Evolutionary conservation across 257 asterid genomes (phyloP), one percentile per base, ranked within the genome.

Genomic region (Cynanchum wilfordii): DNA sequence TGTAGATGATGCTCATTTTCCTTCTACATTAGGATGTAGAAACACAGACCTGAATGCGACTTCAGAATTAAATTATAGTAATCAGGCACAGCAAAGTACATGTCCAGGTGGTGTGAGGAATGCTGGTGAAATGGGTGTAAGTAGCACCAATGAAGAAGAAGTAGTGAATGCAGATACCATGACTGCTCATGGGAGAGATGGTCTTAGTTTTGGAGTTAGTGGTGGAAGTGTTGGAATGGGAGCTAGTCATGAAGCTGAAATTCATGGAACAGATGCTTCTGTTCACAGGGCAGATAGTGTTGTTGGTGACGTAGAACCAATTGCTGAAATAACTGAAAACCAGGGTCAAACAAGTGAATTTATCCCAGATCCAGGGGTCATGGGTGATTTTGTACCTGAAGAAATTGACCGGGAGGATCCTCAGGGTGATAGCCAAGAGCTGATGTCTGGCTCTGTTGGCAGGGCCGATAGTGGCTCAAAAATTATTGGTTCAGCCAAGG

Each of bases 231-330:
- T 95, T 59, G 98, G 99, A 60, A 92, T 95, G 98, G 99, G 99
- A 78, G 99, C 99, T 60, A 92, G 99, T 87, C 98, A 95, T 87
- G 99, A 95, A 89, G 99, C 99, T 82, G 99, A 95, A 83, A 92
- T 95, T 73, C 98, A 95, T 66, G 98, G 99, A 58, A 81, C 81
- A 64, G 93, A 81, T 78, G 89, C 89, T 66, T 88, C 90, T 79
- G 77, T 90, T 70, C 86, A 90, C 62, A 86, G 99, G 88, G 79
- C 88, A 54, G 94, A 90, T 79, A 92, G 97, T 70, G 84, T 87
- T 50, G 89, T 87, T 27, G 98, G 96, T 80, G 98, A 92, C 77
- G 96, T 86, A 44, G 99, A 95, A 74, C 95, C 89, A 52, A 57
- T 90, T 77, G 93, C 94, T 85, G 99, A 95, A 83, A 74, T 92